Evolutionary conservation across 805 yeast genomes (phyloP).

Genomic region (Candida bentonensis): DNA sequence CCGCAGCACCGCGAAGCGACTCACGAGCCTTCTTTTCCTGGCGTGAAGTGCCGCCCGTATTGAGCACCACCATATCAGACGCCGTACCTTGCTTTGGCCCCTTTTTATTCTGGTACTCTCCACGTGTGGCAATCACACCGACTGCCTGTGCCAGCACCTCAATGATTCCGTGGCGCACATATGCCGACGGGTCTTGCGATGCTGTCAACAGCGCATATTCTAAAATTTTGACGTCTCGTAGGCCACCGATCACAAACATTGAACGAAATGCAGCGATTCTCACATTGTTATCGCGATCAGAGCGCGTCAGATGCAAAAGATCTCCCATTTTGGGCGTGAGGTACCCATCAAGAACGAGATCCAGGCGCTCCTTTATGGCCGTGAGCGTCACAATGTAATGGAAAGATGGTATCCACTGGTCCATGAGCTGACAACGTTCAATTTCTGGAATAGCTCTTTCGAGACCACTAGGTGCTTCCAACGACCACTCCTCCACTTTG

Average conservation of each 20-base stretch:
- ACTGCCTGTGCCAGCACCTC: conserved; percentile 36
- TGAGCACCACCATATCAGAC: conserved; percentile 14
- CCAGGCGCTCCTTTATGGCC: conserved; percentile 45
- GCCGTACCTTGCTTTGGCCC: conserved; percentile 6
- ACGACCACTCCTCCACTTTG: not conserved
- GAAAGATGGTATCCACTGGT: conserved; percentile 73
- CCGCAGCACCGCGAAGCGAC: conserved; percentile 51
- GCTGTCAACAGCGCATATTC: conserved; percentile 46
- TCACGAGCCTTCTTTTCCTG: conserved; percentile 54
- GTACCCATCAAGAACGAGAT: conserved; percentile 42
- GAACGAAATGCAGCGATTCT: conserved; percentile 59
- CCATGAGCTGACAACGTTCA: conserved; percentile 62
- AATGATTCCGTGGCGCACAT: conserved; percentile 37
- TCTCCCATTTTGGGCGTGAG: conserved; percentile 39
- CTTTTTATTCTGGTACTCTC: conserved; percentile 20
- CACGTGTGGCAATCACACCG: conserved; percentile 53
- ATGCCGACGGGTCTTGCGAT: conserved; percentile 40
- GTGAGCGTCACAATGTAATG: conserved; percentile 39
- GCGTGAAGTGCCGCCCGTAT: conserved; percentile 23
- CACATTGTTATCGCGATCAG: conserved; percentile 34
- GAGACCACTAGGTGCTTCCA: not conserved
- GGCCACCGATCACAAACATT: conserved; percentile 59
- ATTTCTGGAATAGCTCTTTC: conserved; percentile 43
- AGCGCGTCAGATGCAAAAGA: conserved; percentile 37
- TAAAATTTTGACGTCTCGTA: conserved; percentile 48